These are phyloP conservation scores for Chaetomium globosum DNA, from an alignment of 2,329 filamentous ascomycete species.

Conservation along the genomic window DNA sequence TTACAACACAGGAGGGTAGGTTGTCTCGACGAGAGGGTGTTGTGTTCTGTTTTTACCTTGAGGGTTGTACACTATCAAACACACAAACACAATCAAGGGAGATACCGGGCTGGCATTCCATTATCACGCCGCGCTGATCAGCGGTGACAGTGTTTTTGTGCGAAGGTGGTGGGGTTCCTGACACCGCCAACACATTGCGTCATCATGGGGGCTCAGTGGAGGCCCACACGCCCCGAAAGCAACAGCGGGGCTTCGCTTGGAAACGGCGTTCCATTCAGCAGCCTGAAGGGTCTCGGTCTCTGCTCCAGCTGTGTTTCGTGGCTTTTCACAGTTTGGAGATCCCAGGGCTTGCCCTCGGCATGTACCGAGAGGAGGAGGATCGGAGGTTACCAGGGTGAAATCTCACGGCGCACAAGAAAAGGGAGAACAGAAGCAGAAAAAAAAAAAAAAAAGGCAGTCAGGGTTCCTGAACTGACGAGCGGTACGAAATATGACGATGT, in stretches of 20 bases:
- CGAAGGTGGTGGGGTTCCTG: slow-evolving; percentile 9
- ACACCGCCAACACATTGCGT: slow-evolving; percentile 26
- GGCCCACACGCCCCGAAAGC: slow-evolving; percentile 17
- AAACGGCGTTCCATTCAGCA: background rate
- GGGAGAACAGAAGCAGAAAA: background rate
- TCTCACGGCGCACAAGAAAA: background rate
- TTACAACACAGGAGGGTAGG: background rate
- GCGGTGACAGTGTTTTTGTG: slow-evolving; percentile 2
- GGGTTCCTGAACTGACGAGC: background rate
- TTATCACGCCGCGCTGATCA: slow-evolving; percentile 1
- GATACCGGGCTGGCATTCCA: background rate
- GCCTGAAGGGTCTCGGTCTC: background rate
- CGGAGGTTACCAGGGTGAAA: slow-evolving; percentile 2
- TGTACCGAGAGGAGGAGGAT: background rate
- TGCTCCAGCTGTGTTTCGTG: background rate
- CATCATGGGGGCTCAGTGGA: slow-evolving; percentile 20
- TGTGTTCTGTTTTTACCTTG: background rate
- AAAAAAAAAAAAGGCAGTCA: background rate
- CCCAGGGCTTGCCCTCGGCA: background rate
- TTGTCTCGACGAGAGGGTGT: background rate
- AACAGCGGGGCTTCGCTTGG: slow-evolving; percentile 6
- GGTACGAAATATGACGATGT: background rate
- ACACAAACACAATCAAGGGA: background rate
- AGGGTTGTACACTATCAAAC: background rate
- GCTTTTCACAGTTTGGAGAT: background rate